Percentiles rank a stretch among this genome's conserved stretches.
Evolutionary conservation across 202 grass and related monocot species (phyloP).

Genomic region (Saccharum hybrid): DNA sequence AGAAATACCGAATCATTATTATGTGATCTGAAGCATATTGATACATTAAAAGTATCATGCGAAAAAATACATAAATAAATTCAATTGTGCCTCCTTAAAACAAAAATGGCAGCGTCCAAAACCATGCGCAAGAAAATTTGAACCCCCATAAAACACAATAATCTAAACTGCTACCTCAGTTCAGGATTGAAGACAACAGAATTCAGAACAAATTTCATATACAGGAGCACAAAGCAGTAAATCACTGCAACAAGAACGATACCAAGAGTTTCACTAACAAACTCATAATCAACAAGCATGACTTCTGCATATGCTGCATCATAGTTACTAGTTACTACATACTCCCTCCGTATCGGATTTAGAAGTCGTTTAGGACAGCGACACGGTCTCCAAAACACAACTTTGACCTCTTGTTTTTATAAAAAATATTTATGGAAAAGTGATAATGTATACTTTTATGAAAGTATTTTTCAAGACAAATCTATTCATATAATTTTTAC

Average conservation of each 20-base stretch:
- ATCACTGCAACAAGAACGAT: background rate
- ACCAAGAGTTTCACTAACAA: background rate
- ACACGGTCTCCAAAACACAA: too few species aligned
- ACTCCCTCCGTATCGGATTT: too few species aligned
- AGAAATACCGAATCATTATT: slow-evolving; percentile 3
- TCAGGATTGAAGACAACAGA: background rate
- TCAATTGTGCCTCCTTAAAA: background rate
- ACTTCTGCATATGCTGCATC: background rate
- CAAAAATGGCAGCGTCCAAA: background rate
- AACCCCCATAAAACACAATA: background rate
- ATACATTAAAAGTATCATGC: background rate
- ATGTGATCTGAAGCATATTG: background rate
- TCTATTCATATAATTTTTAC: too few species aligned
- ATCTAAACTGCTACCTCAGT: background rate
- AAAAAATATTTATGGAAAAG: too few species aligned
- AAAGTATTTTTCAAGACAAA: too few species aligned
- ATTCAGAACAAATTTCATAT: background rate
- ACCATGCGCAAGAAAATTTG: background rate
- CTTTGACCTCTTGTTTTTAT: too few species aligned
- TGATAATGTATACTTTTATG: too few species aligned
- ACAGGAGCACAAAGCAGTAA: background rate
- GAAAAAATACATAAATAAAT: background rate
- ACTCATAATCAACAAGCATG: background rate
- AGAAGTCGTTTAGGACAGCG: too few species aligned
- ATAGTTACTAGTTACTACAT: background rate